A percentile compares a stretch with the other conserved stretches of the same genome.
These are phyloP conservation scores for Mucor piriformis DNA, from an alignment of 371 early-diverging fungal genomes.

Conservation along the genomic window DNA sequence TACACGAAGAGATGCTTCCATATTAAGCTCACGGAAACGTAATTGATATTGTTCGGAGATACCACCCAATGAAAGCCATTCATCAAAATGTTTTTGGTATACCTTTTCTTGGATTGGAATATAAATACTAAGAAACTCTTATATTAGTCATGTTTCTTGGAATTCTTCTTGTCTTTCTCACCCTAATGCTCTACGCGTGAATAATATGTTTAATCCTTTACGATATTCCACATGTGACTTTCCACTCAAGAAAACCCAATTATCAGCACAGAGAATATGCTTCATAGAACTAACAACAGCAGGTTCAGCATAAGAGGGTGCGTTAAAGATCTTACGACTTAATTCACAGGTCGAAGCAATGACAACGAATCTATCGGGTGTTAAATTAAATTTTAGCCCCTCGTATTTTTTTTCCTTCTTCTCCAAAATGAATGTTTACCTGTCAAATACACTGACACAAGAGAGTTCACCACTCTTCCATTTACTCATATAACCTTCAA, in stretches of 20 bases:
- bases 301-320: conserved; percentile 50
- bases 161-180: conserved; percentile 19
- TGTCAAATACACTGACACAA: conserved; percentile 57
- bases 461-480: conserved; percentile 62
- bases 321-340: conserved; percentile 52
- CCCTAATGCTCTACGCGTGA: conserved; percentile 55
- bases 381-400: conserved; percentile 5
- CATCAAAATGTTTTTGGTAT: conserved; percentile 46
- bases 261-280: conserved; percentile 51
- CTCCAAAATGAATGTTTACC: conserved; percentile 26
- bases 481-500: conserved; percentile 57
- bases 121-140: conserved; percentile 34
- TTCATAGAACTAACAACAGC: conserved; percentile 56
- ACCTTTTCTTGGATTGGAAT: conserved; percentile 53
- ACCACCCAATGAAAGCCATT: conserved; percentile 50
- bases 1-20: conserved; percentile 56
- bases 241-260: conserved; percentile 57
- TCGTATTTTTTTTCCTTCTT: conserved; percentile 2
- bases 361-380: conserved; percentile 48
- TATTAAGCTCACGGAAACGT: conserved; percentile 57
- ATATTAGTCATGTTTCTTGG: background rate
- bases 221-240: conserved; percentile 55
- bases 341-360: conserved; percentile 59
- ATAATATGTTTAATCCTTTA: conserved; percentile 52
- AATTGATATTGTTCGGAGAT: conserved; percentile 42